Percentiles rank a stretch among this genome's conserved stretches.
phyloP scores from a whole-genome alignment of 257 asterid species.

The Osmanthus fragrans region DNA sequence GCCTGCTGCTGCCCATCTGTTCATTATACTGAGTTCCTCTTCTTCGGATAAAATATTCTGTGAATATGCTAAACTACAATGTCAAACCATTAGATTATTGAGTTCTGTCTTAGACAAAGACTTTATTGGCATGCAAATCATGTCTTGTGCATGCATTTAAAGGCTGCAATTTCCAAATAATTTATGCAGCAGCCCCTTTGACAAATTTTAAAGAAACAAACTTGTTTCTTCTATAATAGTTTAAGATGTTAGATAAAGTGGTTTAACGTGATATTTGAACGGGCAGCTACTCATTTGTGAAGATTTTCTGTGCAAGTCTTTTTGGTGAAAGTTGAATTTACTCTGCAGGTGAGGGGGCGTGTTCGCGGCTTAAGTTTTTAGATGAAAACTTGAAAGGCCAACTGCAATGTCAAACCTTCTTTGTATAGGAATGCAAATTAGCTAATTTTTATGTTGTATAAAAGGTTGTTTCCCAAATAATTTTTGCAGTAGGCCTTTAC shows the following conservation, averaged over 20 bases:
- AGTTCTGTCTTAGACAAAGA: conserved; percentile 27
- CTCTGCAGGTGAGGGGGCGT: background rate
- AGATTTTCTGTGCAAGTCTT: background rate
- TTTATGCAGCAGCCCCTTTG: background rate
- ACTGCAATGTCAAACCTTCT: background rate
- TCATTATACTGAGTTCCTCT: conserved; percentile 29
- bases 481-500: background rate
- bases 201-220: background rate
- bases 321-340: background rate
- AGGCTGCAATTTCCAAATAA: conserved; percentile 9
- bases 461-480: background rate
- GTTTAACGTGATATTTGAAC: background rate
- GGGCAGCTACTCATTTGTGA: background rate
- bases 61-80: conserved; percentile 23
- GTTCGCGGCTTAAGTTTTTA: background rate
- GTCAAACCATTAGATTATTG: conserved; percentile 38
- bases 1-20: conserved; percentile 47
- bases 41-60: conserved; percentile 24
- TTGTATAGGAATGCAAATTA: background rate
- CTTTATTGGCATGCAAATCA: conserved; percentile 32
- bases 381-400: background rate
- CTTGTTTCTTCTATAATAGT: background rate
- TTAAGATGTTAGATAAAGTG: background rate
- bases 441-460: background rate
- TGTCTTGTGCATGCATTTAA: conserved; percentile 29